These are phyloP conservation scores for Gracilaria domingensis DNA, from an alignment of 23 red algal species.

Conservation along the genomic window DNA sequence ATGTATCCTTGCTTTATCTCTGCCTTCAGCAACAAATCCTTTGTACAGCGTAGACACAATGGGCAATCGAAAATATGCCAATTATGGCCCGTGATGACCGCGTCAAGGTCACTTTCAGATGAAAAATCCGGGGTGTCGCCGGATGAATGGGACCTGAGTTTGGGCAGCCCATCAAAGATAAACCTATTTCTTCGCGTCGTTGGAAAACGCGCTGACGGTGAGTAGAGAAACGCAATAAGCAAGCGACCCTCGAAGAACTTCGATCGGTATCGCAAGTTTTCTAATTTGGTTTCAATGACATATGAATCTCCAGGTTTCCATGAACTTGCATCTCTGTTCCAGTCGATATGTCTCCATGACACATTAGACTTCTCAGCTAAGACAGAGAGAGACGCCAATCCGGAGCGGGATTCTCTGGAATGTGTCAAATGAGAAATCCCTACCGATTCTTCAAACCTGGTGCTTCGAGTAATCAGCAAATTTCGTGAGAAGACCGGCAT, in stretches of 20 bases:
- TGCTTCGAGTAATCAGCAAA: conserved; percentile 77
- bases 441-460: conserved; percentile 84
- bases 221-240: neutral
- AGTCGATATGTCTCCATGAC: conserved; percentile 91
- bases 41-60: neutral
- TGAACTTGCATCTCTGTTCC: conserved; percentile 94
- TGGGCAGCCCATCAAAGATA: conserved; percentile 89
- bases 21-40: neutral
- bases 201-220: conserved; percentile 79
- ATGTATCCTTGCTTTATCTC: conserved; percentile 11
- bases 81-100: neutral
- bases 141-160: conserved; percentile 70
- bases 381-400: conserved; percentile 22
- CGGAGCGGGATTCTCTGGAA: conserved; percentile 70
- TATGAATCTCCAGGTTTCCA: conserved; percentile 63
- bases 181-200: conserved; percentile 95
- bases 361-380: conserved; percentile 77
- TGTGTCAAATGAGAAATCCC: conserved; percentile 77
- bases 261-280: neutral
- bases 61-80: neutral
- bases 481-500: conserved; percentile 79
- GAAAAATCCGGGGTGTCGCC: conserved; percentile 17
- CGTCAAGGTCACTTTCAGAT: conserved; percentile 41
- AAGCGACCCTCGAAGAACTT: neutral
- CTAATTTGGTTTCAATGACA: neutral